A percentile compares a stretch with the other conserved stretches of the same genome.
These are phyloP conservation scores for Tephrocybe sp. DNA, from an alignment of 768 basidiomycete genomes.

Conservation along the genomic window DNA sequence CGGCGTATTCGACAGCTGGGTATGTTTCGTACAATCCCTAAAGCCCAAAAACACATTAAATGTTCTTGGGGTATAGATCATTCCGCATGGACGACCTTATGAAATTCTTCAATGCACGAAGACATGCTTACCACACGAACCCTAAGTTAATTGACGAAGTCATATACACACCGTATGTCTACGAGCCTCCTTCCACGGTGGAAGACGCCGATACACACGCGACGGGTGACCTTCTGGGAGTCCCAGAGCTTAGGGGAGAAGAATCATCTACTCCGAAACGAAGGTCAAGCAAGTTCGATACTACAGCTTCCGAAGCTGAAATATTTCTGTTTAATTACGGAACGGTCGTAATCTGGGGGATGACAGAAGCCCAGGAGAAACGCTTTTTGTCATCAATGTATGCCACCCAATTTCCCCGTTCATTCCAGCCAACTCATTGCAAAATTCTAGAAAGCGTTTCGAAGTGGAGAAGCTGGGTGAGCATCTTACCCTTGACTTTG, in stretches of 20 bases:
- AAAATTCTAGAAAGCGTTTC: slow-evolving; percentile 73
- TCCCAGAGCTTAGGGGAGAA: slow-evolving; percentile 59
- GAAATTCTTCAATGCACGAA: slow-evolving; percentile 86
- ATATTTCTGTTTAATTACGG: slow-evolving; percentile 94
- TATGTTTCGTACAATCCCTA: slow-evolving; percentile 31
- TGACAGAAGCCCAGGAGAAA: slow-evolving; percentile 91
- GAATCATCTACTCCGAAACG: slow-evolving; percentile 36
- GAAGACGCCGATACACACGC: slow-evolving; percentile 30
- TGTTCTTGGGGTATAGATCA: slow-evolving; percentile 56
- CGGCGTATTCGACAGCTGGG: slow-evolving; percentile 93
- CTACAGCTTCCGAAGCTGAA: slow-evolving; percentile 71
- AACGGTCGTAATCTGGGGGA: slow-evolving; percentile 96
- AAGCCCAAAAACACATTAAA: not conserved
- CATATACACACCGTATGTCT: slow-evolving; percentile 90
- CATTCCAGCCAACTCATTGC: slow-evolving; percentile 5
- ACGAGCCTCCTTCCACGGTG: slow-evolving; percentile 48
- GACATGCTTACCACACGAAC: slow-evolving; percentile 79
- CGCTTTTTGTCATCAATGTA: slow-evolving; percentile 89
- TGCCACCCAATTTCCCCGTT: slow-evolving; percentile 29
- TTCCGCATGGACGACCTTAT: slow-evolving; percentile 86
- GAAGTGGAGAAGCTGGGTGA: slow-evolving; percentile 84
- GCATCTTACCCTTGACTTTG: slow-evolving; percentile 17
- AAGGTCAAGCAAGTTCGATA: slow-evolving; percentile 67
- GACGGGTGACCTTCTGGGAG: slow-evolving; percentile 77
- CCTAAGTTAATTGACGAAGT: slow-evolving; percentile 88